Evolutionary conservation across 2,329 filamentous ascomycete species (phyloP).

Genomic region (Malbranchea zuffiana): DNA sequence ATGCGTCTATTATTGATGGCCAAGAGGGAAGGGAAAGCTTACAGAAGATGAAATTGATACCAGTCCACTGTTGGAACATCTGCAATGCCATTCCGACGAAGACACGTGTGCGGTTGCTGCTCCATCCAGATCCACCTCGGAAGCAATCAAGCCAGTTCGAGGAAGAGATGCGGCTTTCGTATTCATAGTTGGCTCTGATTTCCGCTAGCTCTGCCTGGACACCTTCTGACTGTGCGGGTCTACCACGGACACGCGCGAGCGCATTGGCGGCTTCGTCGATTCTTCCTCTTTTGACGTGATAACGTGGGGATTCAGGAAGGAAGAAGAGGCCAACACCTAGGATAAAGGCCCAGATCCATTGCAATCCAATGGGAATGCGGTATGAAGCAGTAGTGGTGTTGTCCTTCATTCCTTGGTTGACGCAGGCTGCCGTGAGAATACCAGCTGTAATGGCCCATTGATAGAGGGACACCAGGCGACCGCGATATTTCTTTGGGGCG

Average conservation of each 20-base stretch:
- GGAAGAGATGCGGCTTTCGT: conserved; percentile 61
- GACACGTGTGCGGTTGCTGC: conserved; percentile 52
- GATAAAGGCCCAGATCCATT: conserved; percentile 71
- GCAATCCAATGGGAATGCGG: conserved; percentile 69
- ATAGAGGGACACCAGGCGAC: conserved; percentile 69
- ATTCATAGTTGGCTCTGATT: conserved; percentile 81
- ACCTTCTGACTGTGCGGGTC: conserved; percentile 60
- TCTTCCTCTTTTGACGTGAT: conserved; percentile 67
- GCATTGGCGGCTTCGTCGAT: conserved; percentile 52
- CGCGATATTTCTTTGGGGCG: conserved; percentile 60
- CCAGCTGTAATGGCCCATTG: conserved; percentile 77
- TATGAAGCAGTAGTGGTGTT: conserved; percentile 55
- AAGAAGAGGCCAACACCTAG: conserved; percentile 60
- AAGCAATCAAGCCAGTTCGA: conserved; percentile 64
- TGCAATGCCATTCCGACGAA: conserved; percentile 62
- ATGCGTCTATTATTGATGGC: no score
- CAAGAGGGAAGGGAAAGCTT: no score
- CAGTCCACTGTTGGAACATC: conserved; percentile 74
- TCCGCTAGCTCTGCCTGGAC: conserved; percentile 71
- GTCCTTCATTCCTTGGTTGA: conserved; percentile 60
- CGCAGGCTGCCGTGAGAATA: conserved; percentile 60
- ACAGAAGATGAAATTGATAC: conserved; percentile 89
- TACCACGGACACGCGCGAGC: conserved; percentile 61
- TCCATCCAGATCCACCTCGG: conserved; percentile 43
- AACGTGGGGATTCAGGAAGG: conserved; percentile 77